Conservation (phyloP, 192 early-diverging fungal genomes). For the Backusella sp. region DNA sequence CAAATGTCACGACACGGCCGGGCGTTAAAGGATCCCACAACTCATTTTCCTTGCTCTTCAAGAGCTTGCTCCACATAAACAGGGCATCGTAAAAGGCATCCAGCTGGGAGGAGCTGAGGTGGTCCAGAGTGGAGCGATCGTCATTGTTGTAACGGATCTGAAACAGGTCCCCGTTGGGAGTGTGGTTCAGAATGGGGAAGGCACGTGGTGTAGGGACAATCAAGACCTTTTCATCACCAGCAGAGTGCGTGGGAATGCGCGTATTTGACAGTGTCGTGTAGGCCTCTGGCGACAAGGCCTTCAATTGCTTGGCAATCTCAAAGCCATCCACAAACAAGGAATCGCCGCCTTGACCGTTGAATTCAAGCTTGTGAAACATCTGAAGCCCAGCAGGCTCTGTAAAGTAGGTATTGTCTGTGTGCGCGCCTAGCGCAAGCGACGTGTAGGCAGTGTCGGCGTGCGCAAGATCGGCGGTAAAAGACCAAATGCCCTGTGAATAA, state of each 20-base stretch:
- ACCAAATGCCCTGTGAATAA: slow-evolving; percentile 74
- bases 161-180: slow-evolving; percentile 51
- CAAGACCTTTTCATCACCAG: slow-evolving; percentile 65
- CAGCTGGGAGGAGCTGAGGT: slow-evolving; percentile 44
- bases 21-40: slow-evolving; percentile 66
- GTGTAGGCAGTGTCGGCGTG: slow-evolving; percentile 89
- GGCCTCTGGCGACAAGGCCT: slow-evolving; percentile 49
- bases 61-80: slow-evolving; percentile 60
- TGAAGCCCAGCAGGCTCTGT: slow-evolving; percentile 83
- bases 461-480: slow-evolving; percentile 68
- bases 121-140: slow-evolving; percentile 67
- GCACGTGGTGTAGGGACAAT: slow-evolving; percentile 60
- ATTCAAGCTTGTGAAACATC: slow-evolving; percentile 76
- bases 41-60: slow-evolving; percentile 57
- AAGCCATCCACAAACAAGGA: slow-evolving; percentile 83
- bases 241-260: slow-evolving; percentile 65
- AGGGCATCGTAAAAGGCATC: slow-evolving; percentile 70
- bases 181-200: slow-evolving; percentile 67
- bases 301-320: slow-evolving; percentile 62
- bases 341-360: slow-evolving; percentile 67
- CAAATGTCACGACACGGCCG: slow-evolving; percentile 71
- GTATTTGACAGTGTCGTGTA: slow-evolving; percentile 63
- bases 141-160: slow-evolving; percentile 85
- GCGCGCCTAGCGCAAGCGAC: slow-evolving; percentile 64
- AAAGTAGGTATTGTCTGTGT: slow-evolving; percentile 88